Evolutionary conservation across 2,329 filamentous ascomycete species (phyloP).

Genomic region (Pseudovirgaria hyperparasitica): DNA sequence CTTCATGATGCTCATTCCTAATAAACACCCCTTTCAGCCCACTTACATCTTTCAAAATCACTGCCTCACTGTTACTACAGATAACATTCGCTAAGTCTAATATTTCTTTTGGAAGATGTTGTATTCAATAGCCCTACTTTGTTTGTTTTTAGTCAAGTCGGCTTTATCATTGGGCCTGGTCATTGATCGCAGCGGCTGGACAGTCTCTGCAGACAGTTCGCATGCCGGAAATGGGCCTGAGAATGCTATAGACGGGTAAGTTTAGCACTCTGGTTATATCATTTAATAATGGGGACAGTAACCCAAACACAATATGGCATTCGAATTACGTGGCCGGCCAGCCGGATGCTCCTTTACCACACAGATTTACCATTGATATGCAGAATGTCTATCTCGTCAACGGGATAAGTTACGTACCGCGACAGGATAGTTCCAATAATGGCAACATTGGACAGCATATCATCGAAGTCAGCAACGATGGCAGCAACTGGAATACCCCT

Average conservation of each 20-base stretch:
- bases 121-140: no score
- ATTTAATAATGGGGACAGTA: no score
- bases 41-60: no score
- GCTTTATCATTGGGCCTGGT: no score
- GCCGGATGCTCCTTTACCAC: slow-evolving; percentile 13
- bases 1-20: no score
- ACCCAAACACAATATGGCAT: slow-evolving; percentile 20
- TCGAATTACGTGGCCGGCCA: slow-evolving; percentile 13
- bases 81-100: no score
- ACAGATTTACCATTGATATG: slow-evolving; percentile 22
- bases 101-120: no score
- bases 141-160: no score
- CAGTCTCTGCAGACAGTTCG: slow-evolving; percentile 14
- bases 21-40: no score
- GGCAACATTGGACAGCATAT: slow-evolving; percentile 24
- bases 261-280: no score
- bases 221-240: slow-evolving; percentile 10
- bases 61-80: no score
- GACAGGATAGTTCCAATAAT: slow-evolving; percentile 19
- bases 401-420: slow-evolving; percentile 18
- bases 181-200: slow-evolving; percentile 13
- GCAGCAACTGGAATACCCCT: slow-evolving; percentile 12
- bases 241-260: slow-evolving; percentile 22
- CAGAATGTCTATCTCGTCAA: slow-evolving; percentile 15
- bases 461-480: slow-evolving; percentile 19